Base-by-base conservation (phyloP, 345 rosid species). In the Hevea brasiliensis region DNA sequence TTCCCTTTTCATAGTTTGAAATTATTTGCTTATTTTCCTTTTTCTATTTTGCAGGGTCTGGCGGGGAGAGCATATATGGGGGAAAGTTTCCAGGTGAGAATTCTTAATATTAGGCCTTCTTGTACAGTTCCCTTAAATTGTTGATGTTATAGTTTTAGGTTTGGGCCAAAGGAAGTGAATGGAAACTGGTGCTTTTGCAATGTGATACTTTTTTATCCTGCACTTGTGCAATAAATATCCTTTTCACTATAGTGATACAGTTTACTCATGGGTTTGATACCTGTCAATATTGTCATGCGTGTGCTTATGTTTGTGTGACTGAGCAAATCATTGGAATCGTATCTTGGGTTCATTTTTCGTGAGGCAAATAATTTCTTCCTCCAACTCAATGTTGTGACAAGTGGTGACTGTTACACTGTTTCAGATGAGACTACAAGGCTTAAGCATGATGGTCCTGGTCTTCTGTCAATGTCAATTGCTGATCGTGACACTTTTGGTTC, bases 41-140 rank as follows among this genome's bases (percentile, higher is more conserved):
- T 23, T 47, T 42, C 54, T 48, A 8, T 67, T 63, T 72, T 83
- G 69, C 84, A 95, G 99, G 99, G 51, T 84, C 92, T 77, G 82
- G 86, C 76, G 99, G 99, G 73, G 98, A 95, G 81, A 91, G 97
- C 86, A 92, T 95, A 69, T 95, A 88, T 76, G 94, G 79, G 51
- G 90, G 83, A 26, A 87, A 86, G 55, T 95, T 95, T 86, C 97
- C 99, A 65, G 99, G 99, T 95, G 72, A 79, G 92, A 65, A 29
- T 56, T 1, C 50, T 70, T 20, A n/a, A n/a, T n/a, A n/a, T n/a
- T n/a, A 18, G 35, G 13, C 10, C 17, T 56, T 26, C 15, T 23
- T 67, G 40, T 50, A 29, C 8, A 6, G 15, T 59, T 6, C n/a
- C 35, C 20, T 7, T n/a, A 7, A 14, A 8, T 13, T 50, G 6